These are phyloP conservation scores for Geosmithia putterillii DNA, from an alignment of 2,329 filamentous ascomycete species.

Conservation along the genomic window DNA sequence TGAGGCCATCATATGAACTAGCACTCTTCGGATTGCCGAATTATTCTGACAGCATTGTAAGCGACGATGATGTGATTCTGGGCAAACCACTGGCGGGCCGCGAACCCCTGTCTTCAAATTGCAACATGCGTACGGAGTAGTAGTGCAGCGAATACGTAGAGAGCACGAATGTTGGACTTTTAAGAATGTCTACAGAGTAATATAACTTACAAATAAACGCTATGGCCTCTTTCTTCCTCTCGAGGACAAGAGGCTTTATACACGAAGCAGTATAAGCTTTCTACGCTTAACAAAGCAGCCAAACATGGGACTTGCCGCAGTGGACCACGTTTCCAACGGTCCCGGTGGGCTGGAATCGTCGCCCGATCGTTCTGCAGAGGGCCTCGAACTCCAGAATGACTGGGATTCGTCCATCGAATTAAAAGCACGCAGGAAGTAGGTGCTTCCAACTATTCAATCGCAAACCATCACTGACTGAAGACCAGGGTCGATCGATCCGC, in stretches of 20 bases:
- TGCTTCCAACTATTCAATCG: background rate
- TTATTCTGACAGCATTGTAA: too few species aligned
- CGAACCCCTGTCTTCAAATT: background rate
- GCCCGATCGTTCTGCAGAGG: background rate
- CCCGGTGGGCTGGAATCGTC: background rate
- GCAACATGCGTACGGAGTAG: background rate
- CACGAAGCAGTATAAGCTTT: too few species aligned
- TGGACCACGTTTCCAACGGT: background rate
- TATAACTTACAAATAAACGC: too few species aligned
- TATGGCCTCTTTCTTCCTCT: too few species aligned
- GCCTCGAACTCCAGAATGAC: background rate
- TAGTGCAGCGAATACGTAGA: too few species aligned
- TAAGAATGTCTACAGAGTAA: background rate
- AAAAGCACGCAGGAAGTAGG: constrained; percentile 24
- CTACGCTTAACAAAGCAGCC: too few species aligned
- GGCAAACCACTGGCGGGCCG: background rate
- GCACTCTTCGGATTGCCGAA: too few species aligned
- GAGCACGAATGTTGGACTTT: background rate
- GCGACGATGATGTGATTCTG: background rate
- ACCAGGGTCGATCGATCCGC: constrained; percentile 7
- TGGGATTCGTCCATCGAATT: constrained; percentile 8
- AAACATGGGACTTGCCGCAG: background rate
- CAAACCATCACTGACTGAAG: constrained; percentile 9
- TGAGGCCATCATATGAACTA: too few species aligned
- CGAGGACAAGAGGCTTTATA: too few species aligned